Conservation (phyloP, 345 rosid species). For the Euphorbia tirucalli region DNA sequence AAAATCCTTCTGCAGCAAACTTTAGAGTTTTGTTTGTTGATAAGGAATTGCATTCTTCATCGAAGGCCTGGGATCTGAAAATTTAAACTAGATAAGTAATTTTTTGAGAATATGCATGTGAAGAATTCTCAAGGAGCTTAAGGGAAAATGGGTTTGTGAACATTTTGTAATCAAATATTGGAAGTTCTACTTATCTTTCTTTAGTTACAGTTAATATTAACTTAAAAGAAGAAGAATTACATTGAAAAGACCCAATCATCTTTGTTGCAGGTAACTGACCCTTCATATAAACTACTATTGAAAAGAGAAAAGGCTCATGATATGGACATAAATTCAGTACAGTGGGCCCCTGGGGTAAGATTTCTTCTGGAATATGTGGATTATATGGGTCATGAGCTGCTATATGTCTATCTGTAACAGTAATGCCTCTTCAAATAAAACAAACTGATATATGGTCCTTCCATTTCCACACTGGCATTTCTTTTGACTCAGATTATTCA, state of each 20-base stretch:
- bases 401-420: not conserved
- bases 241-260: not conserved
- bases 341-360: constrained; percentile 79
- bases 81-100: not conserved
- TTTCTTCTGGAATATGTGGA: constrained; percentile 14
- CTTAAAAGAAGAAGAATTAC: constrained; percentile 9
- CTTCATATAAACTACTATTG: constrained; percentile 60
- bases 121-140: not conserved
- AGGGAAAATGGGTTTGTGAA: not conserved
- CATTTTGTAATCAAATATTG: not conserved
- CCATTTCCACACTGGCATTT: not conserved
- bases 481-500: not conserved
- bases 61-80: not conserved
- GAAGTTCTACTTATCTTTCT: not conserved
- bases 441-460: not conserved
- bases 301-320: constrained; percentile 89
- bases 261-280: constrained; percentile 53
- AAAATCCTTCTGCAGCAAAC: not conserved
- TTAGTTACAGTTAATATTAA: not conserved
- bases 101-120: not conserved
- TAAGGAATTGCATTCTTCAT: not conserved
- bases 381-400: not conserved
- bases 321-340: constrained; percentile 82
- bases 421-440: too few relatives aligned
- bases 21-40: not conserved